Evolutionary conservation across 257 asterid species (phyloP).

Genomic region (Jacaranda mimosifolia): DNA sequence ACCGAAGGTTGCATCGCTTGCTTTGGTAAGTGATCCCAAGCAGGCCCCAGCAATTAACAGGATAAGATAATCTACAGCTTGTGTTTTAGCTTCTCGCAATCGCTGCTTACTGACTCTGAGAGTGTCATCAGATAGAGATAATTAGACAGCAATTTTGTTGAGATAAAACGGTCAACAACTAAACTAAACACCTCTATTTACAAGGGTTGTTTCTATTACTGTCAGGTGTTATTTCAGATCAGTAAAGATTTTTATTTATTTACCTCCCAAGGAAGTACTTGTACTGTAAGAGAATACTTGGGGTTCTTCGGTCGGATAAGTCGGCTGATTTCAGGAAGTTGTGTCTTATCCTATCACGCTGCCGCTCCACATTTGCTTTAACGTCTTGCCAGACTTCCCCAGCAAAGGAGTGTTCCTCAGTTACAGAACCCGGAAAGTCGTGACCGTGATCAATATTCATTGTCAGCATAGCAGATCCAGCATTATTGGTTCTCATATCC

Average conservation of each 20-base stretch:
- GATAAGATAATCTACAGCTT: constrained; percentile 67
- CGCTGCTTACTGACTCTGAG: constrained; percentile 66
- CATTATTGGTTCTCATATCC: constrained; percentile 50
- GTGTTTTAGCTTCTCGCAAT: constrained; percentile 65
- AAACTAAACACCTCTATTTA: background rate
- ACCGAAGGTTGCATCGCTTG: constrained; percentile 59
- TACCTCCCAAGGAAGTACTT: constrained; percentile 65
- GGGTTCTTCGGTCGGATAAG: constrained; percentile 62
- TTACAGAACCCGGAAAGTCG: constrained; percentile 36
- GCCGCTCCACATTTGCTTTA: constrained; percentile 56
- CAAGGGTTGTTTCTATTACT: no score
- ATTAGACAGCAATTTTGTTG: constrained; percentile 27
- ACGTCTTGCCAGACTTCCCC: constrained; percentile 71
- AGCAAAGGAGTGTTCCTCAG: constrained; percentile 63
- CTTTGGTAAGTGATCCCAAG: constrained; percentile 62
- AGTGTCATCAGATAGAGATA: constrained; percentile 29
- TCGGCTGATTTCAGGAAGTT: constrained; percentile 58
- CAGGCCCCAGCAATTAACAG: constrained; percentile 68
- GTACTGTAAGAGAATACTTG: constrained; percentile 54
- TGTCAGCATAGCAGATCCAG: constrained; percentile 34
- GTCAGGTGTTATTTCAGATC: background rate
- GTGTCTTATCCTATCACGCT: constrained; percentile 54
- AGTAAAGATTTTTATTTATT: background rate
- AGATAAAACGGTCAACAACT: background rate
- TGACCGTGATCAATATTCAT: constrained; percentile 28